A percentile compares a stretch with the other conserved stretches of the same genome.
Evolutionary conservation across 2,329 filamentous ascomycete genomes (phyloP).

Genomic region (Talaromyces sp.): DNA sequence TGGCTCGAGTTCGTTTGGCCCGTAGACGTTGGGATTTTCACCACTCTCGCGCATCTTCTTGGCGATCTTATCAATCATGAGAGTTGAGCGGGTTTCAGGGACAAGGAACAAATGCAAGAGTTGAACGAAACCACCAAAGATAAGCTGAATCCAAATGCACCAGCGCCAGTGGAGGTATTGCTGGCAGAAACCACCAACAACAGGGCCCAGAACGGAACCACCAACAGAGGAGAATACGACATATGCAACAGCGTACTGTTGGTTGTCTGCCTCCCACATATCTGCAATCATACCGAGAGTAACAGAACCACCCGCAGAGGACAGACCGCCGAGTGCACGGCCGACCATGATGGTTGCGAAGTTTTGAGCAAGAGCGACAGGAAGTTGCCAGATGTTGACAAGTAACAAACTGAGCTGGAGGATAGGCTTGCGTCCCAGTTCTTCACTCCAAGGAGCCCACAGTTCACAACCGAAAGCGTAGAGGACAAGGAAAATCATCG

Average conservation of each 20-base stretch:
- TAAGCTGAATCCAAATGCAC: conserved; percentile 81
- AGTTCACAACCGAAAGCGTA: conserved; percentile 85
- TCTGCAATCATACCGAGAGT: conserved; percentile 72
- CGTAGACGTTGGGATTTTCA: conserved; percentile 57
- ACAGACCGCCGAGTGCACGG: conserved; percentile 64
- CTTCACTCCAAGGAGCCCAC: conserved; percentile 84
- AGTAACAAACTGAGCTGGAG: conserved; percentile 67
- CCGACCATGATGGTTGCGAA: conserved; percentile 66
- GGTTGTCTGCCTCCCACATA: conserved; percentile 64
- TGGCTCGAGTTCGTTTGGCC: conserved; percentile 64
- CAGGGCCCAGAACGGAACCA: conserved; percentile 69
- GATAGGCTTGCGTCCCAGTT: conserved; percentile 70
- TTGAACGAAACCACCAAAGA: conserved; percentile 67
- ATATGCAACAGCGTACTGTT: conserved; percentile 71
- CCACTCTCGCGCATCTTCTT: conserved; percentile 64
- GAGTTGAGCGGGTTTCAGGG: conserved; percentile 70
- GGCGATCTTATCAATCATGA: conserved; percentile 74
- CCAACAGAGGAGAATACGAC: conserved; percentile 76
- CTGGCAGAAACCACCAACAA: conserved; percentile 73
- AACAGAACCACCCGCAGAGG: conserved; percentile 67
- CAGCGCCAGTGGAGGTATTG: conserved; percentile 64
- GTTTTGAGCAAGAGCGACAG: conserved; percentile 67
- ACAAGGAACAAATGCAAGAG: conserved; percentile 62
- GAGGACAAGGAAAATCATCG: conserved; percentile 70
- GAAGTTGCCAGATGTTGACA: conserved; percentile 72